Conservation (phyloP, 805 yeast species). For the Lipomyces chichibuensis region DNA sequence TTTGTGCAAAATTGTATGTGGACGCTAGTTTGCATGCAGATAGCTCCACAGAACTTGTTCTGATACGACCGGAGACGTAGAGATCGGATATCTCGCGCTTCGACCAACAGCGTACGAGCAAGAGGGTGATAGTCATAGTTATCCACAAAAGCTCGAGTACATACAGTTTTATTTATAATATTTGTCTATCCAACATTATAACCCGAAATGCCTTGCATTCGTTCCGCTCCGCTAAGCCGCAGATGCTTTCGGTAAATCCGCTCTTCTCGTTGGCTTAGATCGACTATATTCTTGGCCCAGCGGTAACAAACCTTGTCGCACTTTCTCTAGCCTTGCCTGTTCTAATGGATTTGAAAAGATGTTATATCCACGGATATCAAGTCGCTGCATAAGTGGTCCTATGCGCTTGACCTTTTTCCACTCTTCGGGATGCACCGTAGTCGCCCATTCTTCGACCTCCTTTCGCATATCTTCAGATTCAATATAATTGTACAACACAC, state of each 20-base stretch:
- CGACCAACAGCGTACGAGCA: no score
- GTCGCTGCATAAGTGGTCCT: constrained; percentile 11
- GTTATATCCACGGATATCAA: constrained; percentile 13
- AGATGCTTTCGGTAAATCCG: background rate
- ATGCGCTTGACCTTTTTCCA: constrained; percentile 27
- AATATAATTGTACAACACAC: constrained; percentile 53
- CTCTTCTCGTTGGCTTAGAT: background rate
- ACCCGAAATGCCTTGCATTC: no score
- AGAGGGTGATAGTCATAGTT: no score
- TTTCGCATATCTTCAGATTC: constrained; percentile 33
- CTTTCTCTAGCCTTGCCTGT: background rate
- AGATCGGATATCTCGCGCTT: no score
- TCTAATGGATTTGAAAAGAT: background rate
- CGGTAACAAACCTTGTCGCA: background rate
- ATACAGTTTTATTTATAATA: no score
- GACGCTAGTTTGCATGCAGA: no score
- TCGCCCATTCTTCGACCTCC: constrained; percentile 38
- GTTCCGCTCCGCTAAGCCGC: no score
- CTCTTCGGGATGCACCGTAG: constrained; percentile 28
- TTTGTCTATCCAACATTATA: no score
- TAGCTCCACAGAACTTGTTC: no score
- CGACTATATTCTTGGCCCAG: background rate
- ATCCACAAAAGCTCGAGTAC: no score
- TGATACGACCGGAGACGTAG: no score
- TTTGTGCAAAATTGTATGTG: no score